Conservation (phyloP, 2,329 filamentous ascomycete species). For the Penicillium sumatraense region DNA sequence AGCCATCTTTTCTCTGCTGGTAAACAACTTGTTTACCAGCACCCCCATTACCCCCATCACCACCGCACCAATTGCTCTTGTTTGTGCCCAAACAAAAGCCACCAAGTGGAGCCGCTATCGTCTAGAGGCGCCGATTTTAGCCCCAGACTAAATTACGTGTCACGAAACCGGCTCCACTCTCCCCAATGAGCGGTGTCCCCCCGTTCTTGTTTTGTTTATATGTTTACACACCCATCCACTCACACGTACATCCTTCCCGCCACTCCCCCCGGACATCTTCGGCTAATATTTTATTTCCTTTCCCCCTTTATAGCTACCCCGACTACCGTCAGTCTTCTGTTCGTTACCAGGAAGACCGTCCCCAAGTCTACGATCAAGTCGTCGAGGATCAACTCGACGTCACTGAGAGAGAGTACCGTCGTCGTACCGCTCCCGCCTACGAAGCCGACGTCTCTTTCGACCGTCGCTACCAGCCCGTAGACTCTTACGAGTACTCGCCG, state of each 20-base stretch:
- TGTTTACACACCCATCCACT: conserved; percentile 23
- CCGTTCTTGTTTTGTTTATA: conserved; percentile 31
- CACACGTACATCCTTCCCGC: too few relatives aligned
- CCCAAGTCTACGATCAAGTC: conserved; percentile 45
- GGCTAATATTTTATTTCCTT: conserved; percentile 25
- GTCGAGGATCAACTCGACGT: conserved; percentile 56
- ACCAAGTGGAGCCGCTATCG: conserved; percentile 23
- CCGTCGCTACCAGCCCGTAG: conserved; percentile 37
- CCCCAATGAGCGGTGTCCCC: conserved; percentile 32
- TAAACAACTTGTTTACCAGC: conserved; percentile 10
- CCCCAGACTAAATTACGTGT: conserved; percentile 31
- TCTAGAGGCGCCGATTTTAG: conserved; percentile 25
- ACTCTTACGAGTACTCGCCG: conserved; percentile 29
- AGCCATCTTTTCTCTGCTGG: conserved; percentile 8
- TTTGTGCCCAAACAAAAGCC: background rate
- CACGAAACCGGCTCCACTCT: conserved; percentile 25
- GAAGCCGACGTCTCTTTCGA: conserved; percentile 50
- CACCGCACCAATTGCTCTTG: background rate
- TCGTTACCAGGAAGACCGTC: conserved; percentile 49
- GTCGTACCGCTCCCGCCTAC: conserved; percentile 61
- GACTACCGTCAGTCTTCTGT: conserved; percentile 55
- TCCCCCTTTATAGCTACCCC: conserved; percentile 54
- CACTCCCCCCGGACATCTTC: conserved; percentile 20
- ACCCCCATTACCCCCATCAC: background rate
- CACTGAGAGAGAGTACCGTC: conserved; percentile 67